Base-by-base conservation (phyloP, 2,329 filamentous ascomycete species). In the Curvularia sp. region DNA sequence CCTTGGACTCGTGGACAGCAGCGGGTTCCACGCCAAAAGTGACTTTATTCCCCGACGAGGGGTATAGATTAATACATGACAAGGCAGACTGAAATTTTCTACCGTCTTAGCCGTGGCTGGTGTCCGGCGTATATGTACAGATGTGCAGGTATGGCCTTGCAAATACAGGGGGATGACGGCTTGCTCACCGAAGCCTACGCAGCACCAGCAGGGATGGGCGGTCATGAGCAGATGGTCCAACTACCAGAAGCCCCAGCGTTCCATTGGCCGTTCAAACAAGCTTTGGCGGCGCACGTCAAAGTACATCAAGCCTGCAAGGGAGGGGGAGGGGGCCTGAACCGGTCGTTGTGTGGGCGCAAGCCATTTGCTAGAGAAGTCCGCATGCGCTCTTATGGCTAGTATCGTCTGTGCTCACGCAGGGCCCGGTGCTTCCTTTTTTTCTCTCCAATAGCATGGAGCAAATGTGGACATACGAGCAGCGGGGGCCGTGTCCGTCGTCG, bases 231-330 rank as follows among this genome's bases (percentile, higher is more conserved):
- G n/a, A 7, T 21, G 10, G 21, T n/a, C 30, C n/a, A 41, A 18
- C 32, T 18, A 32, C 25, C 41, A 30, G 27, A 28, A 34, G 38
- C 28, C 18, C 19, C 39, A 7, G 25, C 21, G 15, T 25, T 19
- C 6, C 25, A 30, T 18, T 34, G 42, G 30, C 54, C 32, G 28
- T 48, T 19, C 21, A 34, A 53, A 30, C 49, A 53, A 57, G 54
- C 54, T 53, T 57, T 41, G 36, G 28, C 39, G 53, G 47, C 38
- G 38, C 39, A 36, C 41, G 46, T 43, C 53, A 55, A 30, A 21
- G 18, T 45, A 49, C 23, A 55, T 25, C 45, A 55, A 55, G 36
- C 23, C 13, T 55, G 39, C n/a, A n/a, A n/a, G n/a, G n/a, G 21
- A 19, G 39, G n/a, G 39, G 15, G 21, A 19, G 21, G 39, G 19